Evolutionary conservation across 176 grass and related monocot genomes (phyloP), one percentile per base, ranked within the genome.

Genomic region (Coix lacrymajobi): DNA sequence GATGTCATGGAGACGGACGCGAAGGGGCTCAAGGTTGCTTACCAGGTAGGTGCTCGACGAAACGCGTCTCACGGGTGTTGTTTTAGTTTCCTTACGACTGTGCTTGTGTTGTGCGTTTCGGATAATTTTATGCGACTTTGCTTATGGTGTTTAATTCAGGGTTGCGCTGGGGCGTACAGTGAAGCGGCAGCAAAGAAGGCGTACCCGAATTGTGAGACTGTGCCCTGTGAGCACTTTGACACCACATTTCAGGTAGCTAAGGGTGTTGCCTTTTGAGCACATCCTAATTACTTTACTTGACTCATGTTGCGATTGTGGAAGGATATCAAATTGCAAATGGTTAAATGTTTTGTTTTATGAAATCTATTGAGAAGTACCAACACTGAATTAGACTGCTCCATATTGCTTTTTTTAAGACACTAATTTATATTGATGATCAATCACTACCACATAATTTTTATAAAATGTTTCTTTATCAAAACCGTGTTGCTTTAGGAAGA

Each of bases 161-260:
- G 95, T 8, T 88, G 87, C 28, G 82, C 92, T 11, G 95, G 92
- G 78, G 92, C 92, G 6, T 94, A 95, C 76, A 98, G 95, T 0
- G 92, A 98, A 88, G 88, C 90, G 1, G 95, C 92, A 33, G 95
- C 92, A 14, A 93, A 56, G 46, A 98, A 95, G 76, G 95, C 90
- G 0, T 98, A 95, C 44, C 88, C 92, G 4, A 93, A 93, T 77
- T 98, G 95, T 60, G 90, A 93, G 62, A 85, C 92, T 8, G 86
- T 98, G 77, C 95, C 92, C n/a, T 98, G 95, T 22, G 92, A 98
- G 85, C 87, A 91, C 31, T 95, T 98, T 4, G 86, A 98, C 19
- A 98, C 86, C 30, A 86, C 88, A 72, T 98, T 98, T 79, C 81
- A 98, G 80, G 95, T 90, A 81, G 33, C 26, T 8, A 61, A 71